These are phyloP conservation scores for Aciculoconidium aculeatum DNA, from an alignment of 805 yeast species.

Conservation along the genomic window DNA sequence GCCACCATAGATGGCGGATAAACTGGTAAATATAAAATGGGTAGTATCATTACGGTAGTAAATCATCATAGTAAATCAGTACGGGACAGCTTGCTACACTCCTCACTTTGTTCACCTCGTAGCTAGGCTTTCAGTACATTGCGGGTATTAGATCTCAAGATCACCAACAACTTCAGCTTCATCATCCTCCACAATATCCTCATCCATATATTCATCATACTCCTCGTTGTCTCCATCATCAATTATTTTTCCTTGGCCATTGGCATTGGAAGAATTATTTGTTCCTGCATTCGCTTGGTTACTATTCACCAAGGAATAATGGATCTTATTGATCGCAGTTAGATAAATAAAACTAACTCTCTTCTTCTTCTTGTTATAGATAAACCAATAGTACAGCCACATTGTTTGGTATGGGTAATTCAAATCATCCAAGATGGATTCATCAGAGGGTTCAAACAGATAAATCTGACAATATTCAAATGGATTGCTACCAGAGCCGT, in stretches of 20 bases:
- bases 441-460: constrained; percentile 57
- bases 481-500: constrained; percentile 3
- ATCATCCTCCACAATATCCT: constrained; percentile 12
- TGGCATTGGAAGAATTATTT: no score
- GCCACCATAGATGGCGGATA: no score
- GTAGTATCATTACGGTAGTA: no score
- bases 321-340: constrained; percentile 41
- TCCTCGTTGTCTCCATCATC: constrained; percentile 17
- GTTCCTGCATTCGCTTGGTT: constrained; percentile 15
- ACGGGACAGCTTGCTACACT: no score
- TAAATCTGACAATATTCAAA: constrained; percentile 52
- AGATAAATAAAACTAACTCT: constrained; percentile 84
- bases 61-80: no score
- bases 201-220: constrained; percentile 17
- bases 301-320: constrained; percentile 27
- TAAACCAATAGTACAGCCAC: constrained; percentile 87
- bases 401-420: constrained; percentile 40
- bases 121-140: no score
- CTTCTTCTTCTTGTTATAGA: constrained; percentile 85
- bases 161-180: constrained; percentile 33
- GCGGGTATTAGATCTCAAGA: constrained; percentile 23
- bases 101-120: no score
- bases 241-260: constrained; percentile 11
- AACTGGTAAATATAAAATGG: no score
- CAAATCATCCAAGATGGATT: constrained; percentile 56